Conservation (phyloP, 2,329 filamentous ascomycete species). For the Diaporthe helianthi region DNA sequence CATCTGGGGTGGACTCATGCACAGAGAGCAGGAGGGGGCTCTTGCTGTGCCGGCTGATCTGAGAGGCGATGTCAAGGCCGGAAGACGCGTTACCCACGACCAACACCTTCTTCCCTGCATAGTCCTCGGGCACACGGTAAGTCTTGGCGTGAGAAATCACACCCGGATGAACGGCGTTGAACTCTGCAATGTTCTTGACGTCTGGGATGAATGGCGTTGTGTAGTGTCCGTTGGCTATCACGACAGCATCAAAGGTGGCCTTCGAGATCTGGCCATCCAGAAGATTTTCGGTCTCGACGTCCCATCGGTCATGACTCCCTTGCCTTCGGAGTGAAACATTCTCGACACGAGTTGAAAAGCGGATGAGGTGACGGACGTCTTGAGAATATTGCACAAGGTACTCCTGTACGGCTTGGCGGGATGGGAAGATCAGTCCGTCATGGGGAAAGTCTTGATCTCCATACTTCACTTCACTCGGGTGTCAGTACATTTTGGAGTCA, state of each 20-base stretch:
- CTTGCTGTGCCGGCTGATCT: slow-evolving; percentile 70
- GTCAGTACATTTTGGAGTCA: slow-evolving; percentile 2
- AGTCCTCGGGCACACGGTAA: slow-evolving; percentile 73
- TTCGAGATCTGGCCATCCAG: slow-evolving; percentile 5
- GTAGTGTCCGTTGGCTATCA: slow-evolving; percentile 80
- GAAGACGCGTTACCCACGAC: slow-evolving; percentile 87
- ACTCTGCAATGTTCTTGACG: slow-evolving; percentile 65
- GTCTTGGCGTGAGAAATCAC: slow-evolving; percentile 78
- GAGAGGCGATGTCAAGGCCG: slow-evolving; percentile 80
- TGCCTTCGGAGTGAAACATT: slow-evolving; percentile 55
- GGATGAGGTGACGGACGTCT: slow-evolving; percentile 71
- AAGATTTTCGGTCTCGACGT: slow-evolving; percentile 38
- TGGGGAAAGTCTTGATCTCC: slow-evolving; percentile 72
- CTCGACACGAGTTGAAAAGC: slow-evolving; percentile 75
- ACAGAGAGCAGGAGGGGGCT: slow-evolving; percentile 71
- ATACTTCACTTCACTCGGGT: slow-evolving; percentile 65
- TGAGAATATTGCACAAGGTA: slow-evolving; percentile 78
- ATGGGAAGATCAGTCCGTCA: slow-evolving; percentile 75
- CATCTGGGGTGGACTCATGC: slow-evolving; percentile 55
- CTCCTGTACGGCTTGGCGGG: slow-evolving; percentile 70
- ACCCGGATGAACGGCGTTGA: slow-evolving; percentile 64
- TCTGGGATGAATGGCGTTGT: slow-evolving; percentile 71
- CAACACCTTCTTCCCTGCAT: slow-evolving; percentile 74
- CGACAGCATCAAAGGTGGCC: slow-evolving; percentile 75
- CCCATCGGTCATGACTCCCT: slow-evolving; percentile 62